Evolutionary conservation across 345 rosid genomes (phyloP), one percentile per base, ranked within the genome.

Genomic region (Populus nigra): DNA sequence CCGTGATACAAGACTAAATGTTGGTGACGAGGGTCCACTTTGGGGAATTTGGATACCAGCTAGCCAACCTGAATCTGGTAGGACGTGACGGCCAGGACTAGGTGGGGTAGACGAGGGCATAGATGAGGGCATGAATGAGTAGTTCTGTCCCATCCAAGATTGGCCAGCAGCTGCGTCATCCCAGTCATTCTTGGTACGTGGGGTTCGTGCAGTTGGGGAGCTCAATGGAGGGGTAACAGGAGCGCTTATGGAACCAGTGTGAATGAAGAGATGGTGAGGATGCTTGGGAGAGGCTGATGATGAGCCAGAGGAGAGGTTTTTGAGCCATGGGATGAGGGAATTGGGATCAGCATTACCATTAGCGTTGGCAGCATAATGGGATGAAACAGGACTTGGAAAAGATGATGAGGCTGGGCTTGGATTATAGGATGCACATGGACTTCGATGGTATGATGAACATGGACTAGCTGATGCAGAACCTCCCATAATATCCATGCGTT

Each of bases 201-300:
- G 98, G 35, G 93, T 88, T 76, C 94, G 93, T 23, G 88, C 91
- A 36, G 94, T 88, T 38, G 99, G 99, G 65, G 99, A 96, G 87
- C 97, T 94, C 87, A 94, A 76, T 70, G 98, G 97, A 77, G 99
- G 99, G 10, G 99, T 96, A 57, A 96, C 99, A 5, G 99, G 99
- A 81, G 99, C 99, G 84, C 99, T 96, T 47, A 96, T 91, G 50
- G 99, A 96, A 55, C 98, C 97, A 25, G 92, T 90, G 12, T 88
- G 91, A 78, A 90, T 84, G 83, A 88, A 91, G 65, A 89, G 90
- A 73, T 89, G 89, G 77, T 82, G 77, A 71, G 98, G 90, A 57
- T 82, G 81, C 83, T 85, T 87, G n/a, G 98, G 89, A 16, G 98
- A 93, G 73, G 97, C 84, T 25, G 98, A 93, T 20, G 97, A 92